These are phyloP conservation scores for Plasmodium cynomolgi DNA, from an alignment of 169 alveolate species.

Conservation along the genomic window DNA sequence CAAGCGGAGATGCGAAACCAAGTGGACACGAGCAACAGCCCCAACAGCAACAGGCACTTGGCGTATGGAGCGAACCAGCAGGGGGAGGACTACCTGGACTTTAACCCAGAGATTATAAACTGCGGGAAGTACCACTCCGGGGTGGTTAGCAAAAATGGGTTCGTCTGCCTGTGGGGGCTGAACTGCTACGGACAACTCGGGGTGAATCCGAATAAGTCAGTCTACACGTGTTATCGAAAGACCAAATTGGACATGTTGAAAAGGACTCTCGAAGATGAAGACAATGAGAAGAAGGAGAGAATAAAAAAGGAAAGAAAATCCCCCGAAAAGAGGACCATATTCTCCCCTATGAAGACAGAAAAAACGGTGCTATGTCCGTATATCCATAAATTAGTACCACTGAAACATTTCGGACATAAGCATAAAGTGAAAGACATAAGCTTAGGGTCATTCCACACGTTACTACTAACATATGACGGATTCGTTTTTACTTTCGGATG, in stretches of 20 bases:
- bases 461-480: conserved; percentile 39
- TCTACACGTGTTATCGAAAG: conserved; percentile 32
- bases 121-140: conserved; percentile 69
- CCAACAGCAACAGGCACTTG: background rate
- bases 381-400: conserved; percentile 36
- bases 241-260: background rate
- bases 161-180: conserved; percentile 61
- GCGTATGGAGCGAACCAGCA: background rate
- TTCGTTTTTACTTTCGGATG: conserved; percentile 64
- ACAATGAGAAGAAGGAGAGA: background rate
- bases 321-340: background rate
- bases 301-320: background rate
- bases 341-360: background rate
- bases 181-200: conserved; percentile 59
- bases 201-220: conserved; percentile 24
- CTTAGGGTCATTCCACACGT: conserved; percentile 51
- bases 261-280: background rate
- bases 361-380: conserved; percentile 34
- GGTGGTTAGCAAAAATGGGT: conserved; percentile 50
- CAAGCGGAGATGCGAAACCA: background rate
- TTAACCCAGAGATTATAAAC: conserved; percentile 23
- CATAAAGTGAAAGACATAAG: conserved; percentile 61
- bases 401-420: conserved; percentile 36
- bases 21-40: background rate
- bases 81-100: background rate